A percentile compares a stretch with the other conserved stretches of the same genome.
phyloP scores from a whole-genome alignment of 1,284 basidiomycete genomes.

The Cystobasidium slooffiae region DNA sequence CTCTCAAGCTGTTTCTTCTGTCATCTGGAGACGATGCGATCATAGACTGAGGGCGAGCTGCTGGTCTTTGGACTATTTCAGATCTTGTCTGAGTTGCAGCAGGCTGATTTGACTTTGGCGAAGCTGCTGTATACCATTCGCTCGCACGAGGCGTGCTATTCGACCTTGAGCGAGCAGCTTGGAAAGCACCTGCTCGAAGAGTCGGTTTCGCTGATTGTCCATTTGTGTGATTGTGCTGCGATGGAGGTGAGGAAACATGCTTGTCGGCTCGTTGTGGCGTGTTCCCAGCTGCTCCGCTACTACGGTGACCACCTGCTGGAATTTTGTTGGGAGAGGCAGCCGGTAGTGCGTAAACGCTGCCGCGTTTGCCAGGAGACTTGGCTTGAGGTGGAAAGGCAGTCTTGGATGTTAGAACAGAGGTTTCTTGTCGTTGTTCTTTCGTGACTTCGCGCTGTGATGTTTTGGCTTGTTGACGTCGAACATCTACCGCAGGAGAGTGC shows the following conservation, averaged over 20 bases:
- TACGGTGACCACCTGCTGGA: neutral
- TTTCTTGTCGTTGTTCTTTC: neutral
- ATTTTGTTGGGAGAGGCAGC: neutral
- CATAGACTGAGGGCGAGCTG: conserved; percentile 5
- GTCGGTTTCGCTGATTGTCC: conserved; percentile 12
- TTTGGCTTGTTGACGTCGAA: neutral
- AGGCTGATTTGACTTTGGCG: neutral
- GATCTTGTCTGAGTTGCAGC: neutral
- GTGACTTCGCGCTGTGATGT: neutral
- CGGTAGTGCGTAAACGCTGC: conserved; percentile 6
- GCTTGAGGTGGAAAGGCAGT: conserved; percentile 11
- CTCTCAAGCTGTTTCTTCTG: neutral
- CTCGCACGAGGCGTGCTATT: conserved; percentile 21
- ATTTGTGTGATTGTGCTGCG: neutral
- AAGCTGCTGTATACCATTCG: conserved; percentile 5
- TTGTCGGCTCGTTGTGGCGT: conserved; percentile 20
- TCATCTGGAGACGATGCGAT: neutral
- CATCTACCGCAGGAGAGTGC: neutral
- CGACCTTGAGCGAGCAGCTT: conserved; percentile 3
- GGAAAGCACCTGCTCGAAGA: conserved; percentile 32
- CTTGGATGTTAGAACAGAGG: neutral
- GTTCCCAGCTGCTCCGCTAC: neutral
- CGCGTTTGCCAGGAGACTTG: neutral
- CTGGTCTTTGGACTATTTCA: neutral
- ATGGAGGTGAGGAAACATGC: conserved; percentile 28